These are phyloP conservation scores for Benincasa hispida DNA, from an alignment of 306 rosid species.

Conservation along the genomic window DNA sequence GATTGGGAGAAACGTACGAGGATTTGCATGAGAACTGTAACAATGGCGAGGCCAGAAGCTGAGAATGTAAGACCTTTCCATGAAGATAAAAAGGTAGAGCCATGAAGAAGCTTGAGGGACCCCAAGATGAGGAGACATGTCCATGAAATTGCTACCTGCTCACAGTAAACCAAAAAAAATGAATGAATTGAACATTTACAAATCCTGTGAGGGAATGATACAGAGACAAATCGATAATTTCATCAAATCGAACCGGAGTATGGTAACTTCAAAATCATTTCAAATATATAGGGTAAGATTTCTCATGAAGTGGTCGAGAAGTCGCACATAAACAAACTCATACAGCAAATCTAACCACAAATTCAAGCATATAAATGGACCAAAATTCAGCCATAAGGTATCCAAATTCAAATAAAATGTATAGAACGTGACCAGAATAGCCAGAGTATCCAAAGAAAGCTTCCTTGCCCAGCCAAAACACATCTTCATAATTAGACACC, in stretches of 20 bases:
- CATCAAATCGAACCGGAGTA: not conserved
- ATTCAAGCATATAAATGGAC: not conserved
- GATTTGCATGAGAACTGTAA: conserved; percentile 71
- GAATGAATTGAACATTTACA: not conserved
- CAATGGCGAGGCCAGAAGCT: conserved; percentile 33
- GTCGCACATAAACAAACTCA: not conserved
- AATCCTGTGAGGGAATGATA: not conserved
- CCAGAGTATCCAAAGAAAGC: not conserved
- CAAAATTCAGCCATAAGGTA: not conserved
- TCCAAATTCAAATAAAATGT: not conserved
- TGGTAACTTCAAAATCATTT: not conserved
- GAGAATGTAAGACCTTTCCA: conserved; percentile 80
- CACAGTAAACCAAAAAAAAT: not conserved
- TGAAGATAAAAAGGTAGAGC: conserved; percentile 62
- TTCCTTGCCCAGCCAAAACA: not conserved
- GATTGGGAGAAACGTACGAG: conserved; percentile 80
- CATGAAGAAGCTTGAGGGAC: conserved; percentile 43
- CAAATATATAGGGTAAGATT: not conserved
- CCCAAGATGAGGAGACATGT: conserved; percentile 44
- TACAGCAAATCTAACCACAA: not conserved
- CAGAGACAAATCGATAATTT: not conserved
- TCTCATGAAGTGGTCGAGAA: not conserved
- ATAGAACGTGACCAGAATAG: not conserved
- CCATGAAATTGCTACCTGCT: conserved; percentile 75
- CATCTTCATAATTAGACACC: not conserved